A percentile compares a stretch with the other conserved stretches of the same genome.
Conservation (phyloP, 495 filamentous ascomycete genomes). For the Corynascus novoguineensis region DNA sequence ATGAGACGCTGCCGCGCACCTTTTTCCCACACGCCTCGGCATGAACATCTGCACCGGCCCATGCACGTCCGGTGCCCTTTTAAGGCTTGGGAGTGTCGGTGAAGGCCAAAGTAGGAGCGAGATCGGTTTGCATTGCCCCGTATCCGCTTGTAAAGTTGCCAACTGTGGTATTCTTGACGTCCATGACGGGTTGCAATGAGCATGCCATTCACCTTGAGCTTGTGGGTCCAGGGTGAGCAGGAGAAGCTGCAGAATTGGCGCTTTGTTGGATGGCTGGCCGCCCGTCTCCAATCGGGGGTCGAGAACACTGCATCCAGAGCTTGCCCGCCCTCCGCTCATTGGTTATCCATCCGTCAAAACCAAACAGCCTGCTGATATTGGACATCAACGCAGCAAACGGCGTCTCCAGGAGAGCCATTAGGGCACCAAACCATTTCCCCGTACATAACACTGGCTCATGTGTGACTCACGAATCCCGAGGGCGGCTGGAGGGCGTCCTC, state of each 20-base stretch:
- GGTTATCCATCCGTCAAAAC: conserved; percentile 32
- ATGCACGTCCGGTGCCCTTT: conserved; percentile 15
- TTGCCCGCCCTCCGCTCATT: conserved; percentile 30
- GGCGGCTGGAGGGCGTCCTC: conserved; percentile 12
- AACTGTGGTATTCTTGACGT: conserved; percentile 18
- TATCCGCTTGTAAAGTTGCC: conserved; percentile 15
- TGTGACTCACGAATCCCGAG: conserved; percentile 34
- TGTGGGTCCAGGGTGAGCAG: conserved; percentile 9
- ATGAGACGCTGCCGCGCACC: conserved; percentile 28
- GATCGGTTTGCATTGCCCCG: conserved; percentile 20
- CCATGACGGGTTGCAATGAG: background rate
- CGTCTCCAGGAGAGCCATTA: conserved; percentile 26
- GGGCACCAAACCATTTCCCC: conserved; percentile 36
- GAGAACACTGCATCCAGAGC: conserved; percentile 32
- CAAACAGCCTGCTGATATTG: conserved; percentile 38
- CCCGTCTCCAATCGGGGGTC: conserved; percentile 35
- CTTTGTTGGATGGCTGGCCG: conserved; percentile 7
- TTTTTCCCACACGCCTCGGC: conserved; percentile 9
- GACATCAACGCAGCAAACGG: conserved; percentile 44
- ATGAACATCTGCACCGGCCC: conserved; percentile 24
- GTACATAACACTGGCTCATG: conserved; percentile 26
- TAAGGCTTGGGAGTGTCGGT: conserved; percentile 27
- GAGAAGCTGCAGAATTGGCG: conserved; percentile 18
- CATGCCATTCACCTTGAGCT: conserved; percentile 16
- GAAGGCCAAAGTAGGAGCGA: conserved; percentile 20